Conservation (phyloP, 2,329 filamentous ascomycete genomes). For the Stenocarpella maydis region DNA sequence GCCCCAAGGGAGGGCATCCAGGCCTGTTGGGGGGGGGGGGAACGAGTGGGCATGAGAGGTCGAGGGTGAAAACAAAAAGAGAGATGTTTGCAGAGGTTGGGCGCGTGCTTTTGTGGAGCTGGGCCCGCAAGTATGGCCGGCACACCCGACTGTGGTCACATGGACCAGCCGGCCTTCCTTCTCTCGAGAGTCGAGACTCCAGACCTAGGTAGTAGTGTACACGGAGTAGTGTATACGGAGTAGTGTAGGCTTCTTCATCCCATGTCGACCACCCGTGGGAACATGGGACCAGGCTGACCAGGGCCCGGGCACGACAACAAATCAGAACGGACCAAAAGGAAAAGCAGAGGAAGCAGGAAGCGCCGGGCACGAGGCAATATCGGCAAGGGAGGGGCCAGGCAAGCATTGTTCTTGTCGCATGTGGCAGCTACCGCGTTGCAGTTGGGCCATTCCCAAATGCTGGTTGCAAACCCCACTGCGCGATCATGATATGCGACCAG, state of each 20-base stretch:
- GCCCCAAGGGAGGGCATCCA: constrained; percentile 19
- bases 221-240: too few relatives aligned
- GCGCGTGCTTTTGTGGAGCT: constrained; percentile 29
- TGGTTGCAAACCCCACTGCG: constrained; percentile 17
- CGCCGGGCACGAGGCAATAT: constrained; percentile 9
- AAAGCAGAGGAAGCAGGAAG: not conserved
- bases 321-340: too few relatives aligned
- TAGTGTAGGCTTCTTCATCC: too few relatives aligned
- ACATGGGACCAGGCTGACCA: not conserved
- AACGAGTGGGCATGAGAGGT: constrained; percentile 26
- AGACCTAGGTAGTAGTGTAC: too few relatives aligned
- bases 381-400: constrained; percentile 5
- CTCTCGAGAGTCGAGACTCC: not conserved
- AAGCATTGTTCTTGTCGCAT: constrained; percentile 15
- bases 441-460: not conserved
- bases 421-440: constrained; percentile 4
- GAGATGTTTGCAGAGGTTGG: constrained; percentile 25
- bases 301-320: not conserved
- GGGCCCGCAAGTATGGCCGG: not conserved
- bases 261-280: constrained; percentile 25
- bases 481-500: constrained; percentile 22
- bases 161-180: too few relatives aligned
- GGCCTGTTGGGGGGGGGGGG: constrained; percentile 10
- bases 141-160: too few relatives aligned
- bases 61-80: constrained; percentile 25